Percentiles rank a stretch among this genome's conserved stretches.
phyloP scores from a whole-genome alignment of 192 early-diverging fungal genomes.

The Coemansia sp. region DNA sequence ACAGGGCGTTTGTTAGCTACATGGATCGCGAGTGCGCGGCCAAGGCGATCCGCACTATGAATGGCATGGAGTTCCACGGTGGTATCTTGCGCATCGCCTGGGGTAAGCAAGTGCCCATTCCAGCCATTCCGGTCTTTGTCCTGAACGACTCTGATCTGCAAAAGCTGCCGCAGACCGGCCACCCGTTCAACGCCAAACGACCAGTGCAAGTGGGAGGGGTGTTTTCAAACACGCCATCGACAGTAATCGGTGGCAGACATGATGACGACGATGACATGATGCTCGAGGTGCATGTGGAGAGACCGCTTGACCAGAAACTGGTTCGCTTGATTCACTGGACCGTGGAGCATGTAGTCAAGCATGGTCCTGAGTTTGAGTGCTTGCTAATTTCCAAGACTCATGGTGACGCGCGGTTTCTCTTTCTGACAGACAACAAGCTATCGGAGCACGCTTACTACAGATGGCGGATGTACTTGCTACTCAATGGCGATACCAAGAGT shows the following conservation, averaged over 20 bases:
- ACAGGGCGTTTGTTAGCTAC: conserved; percentile 89
- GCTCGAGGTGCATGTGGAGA: conserved; percentile 64
- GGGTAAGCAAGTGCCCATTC: conserved; percentile 80
- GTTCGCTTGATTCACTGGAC: conserved; percentile 80
- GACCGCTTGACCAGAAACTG: conserved; percentile 60
- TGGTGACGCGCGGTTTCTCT: conserved; percentile 70
- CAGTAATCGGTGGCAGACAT: not conserved
- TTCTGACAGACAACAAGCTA: conserved; percentile 71
- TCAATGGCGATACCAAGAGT: conserved; percentile 75
- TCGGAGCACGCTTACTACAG: conserved; percentile 86
- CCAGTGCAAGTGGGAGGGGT: not conserved
- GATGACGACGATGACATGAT: conserved; percentile 14
- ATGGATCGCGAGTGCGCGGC: conserved; percentile 76
- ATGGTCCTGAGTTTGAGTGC: conserved; percentile 73
- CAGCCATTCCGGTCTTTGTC: conserved; percentile 66
- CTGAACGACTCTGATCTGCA: not conserved
- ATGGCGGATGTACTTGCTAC: conserved; percentile 87
- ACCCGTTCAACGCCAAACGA: conserved; percentile 33
- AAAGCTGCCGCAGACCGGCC: conserved; percentile 16
- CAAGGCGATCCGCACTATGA: conserved; percentile 69
- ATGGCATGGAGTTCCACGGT: conserved; percentile 56
- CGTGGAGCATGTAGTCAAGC: conserved; percentile 72
- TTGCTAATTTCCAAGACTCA: conserved; percentile 64
- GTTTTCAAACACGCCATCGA: not conserved
- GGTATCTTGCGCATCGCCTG: conserved; percentile 75